Evolutionary conservation across 2,329 filamentous ascomycete genomes (phyloP), one percentile per base, ranked within the genome.

Genomic region (Alternaria gansuensis): DNA sequence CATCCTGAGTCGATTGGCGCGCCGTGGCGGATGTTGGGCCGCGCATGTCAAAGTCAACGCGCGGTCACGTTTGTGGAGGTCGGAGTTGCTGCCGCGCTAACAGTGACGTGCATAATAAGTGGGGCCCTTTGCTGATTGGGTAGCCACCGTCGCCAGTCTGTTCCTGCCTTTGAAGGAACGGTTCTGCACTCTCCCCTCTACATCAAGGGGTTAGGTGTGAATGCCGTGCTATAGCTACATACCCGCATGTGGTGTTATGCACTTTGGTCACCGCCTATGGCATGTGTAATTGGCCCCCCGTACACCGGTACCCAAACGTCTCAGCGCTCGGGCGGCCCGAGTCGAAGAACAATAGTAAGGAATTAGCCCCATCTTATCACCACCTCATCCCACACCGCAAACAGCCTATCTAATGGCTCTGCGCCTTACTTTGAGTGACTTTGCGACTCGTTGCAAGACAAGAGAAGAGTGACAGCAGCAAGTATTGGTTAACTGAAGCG

Each of bases 321-420:
- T 68, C 62, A 65, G 29, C 60, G 59, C 59, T 14, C 50, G 51
- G 67, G 64, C 63, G 53, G 57, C 17, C 44, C 49, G 39, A 50
- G 41, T 57, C 24, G 45, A 58, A 68, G 73, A 75, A 77, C 73
- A 77, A 77, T 77, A 76, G 59, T 71, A 77, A 77, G 69, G 49
- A 64, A 57, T 34, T 48, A 31, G 44, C 64, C 60, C 65, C 60
- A 67, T 57, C 29, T 52, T 50, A 59, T 29, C 39, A 58, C 46
- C 37, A 51, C 40, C 33, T 50, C 51, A 48, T 53, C 54, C 44
- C 52, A 50, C 29, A 49, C 66, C 39, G 51, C 57, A 68, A 67
- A 60, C 41, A 59, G 54, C 48, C 45, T 28, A 26, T 63, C 29
- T 49, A 10, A 43, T 44, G 31, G 29, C 23, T 44, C 51, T 58